Evolutionary conservation across 1,139 yeast species (phyloP).

Genomic region (Hyphopichia buzzinii): DNA sequence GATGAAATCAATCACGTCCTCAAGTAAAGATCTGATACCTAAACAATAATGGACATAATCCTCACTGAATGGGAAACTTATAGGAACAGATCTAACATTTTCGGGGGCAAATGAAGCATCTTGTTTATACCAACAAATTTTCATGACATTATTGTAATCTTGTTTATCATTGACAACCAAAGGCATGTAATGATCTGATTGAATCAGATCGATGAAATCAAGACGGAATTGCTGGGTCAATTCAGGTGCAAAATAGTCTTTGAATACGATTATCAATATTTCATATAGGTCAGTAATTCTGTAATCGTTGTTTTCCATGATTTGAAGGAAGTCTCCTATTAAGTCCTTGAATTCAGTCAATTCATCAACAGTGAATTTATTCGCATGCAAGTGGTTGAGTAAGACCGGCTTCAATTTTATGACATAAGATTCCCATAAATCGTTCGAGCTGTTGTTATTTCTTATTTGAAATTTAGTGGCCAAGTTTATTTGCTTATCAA

Average conservation of each 20-base stretch:
- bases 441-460: conserved; percentile 59
- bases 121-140: conserved; percentile 68
- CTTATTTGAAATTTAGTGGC: conserved; percentile 57
- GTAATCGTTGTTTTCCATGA: conserved; percentile 71
- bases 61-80: conserved; percentile 84
- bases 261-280: conserved; percentile 57
- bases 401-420: conserved; percentile 58
- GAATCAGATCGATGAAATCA: conserved; percentile 62
- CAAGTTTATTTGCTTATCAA: conserved; percentile 65
- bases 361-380: conserved; percentile 30
- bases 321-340: conserved; percentile 71
- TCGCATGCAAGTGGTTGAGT: conserved; percentile 32
- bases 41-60: conserved; percentile 85
- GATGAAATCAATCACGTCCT: conserved; percentile 60
- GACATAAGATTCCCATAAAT: conserved; percentile 73
- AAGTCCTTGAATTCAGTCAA: conserved; percentile 47
- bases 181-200: conserved; percentile 89
- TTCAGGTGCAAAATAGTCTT: conserved; percentile 56
- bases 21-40: conserved; percentile 63
- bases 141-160: conserved; percentile 62
- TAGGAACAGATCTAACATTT: conserved; percentile 49
- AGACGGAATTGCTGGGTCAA: conserved; percentile 56
- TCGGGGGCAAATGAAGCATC: conserved; percentile 45
- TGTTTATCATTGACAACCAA: conserved; percentile 60
- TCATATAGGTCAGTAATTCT: conserved; percentile 62